phyloP scores from a whole-genome alignment of 495 filamentous ascomycete genomes.

The Trichoderma virens region DNA sequence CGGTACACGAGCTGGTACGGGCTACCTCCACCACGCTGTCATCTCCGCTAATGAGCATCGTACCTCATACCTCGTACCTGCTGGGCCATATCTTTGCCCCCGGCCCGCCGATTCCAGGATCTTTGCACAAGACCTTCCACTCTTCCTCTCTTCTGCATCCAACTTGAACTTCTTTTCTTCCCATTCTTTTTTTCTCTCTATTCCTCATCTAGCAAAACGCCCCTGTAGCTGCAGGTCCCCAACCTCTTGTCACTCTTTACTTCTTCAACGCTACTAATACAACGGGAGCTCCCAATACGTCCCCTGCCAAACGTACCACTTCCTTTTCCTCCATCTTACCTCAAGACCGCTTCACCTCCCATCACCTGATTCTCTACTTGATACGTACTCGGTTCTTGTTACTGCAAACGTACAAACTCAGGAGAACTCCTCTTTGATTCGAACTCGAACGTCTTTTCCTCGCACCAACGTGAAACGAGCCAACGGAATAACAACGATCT shows the following conservation, averaged over 20 bases:
- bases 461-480: background rate
- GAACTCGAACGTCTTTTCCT: background rate
- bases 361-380: background rate
- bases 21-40: background rate
- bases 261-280: conserved; percentile 5
- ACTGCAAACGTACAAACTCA: background rate
- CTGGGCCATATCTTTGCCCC: background rate
- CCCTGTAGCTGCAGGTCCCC: conserved; percentile 5
- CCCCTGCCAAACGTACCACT: conserved; percentile 3
- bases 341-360: background rate
- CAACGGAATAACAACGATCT: background rate
- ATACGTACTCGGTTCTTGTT: background rate
- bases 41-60: background rate
- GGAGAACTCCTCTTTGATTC: background rate
- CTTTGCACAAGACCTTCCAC: conserved; percentile 2
- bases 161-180: conserved; percentile 7
- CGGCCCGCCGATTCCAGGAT: background rate
- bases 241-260: conserved; percentile 7
- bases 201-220: background rate
- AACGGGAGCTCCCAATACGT: background rate
- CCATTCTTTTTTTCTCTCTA: conserved; percentile 2
- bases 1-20: background rate
- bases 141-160: background rate
- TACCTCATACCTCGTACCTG: conserved; percentile 8
- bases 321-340: background rate